Evolutionary conservation across 176 grass and related monocot species (phyloP).

Genomic region (Avena atlantica): DNA sequence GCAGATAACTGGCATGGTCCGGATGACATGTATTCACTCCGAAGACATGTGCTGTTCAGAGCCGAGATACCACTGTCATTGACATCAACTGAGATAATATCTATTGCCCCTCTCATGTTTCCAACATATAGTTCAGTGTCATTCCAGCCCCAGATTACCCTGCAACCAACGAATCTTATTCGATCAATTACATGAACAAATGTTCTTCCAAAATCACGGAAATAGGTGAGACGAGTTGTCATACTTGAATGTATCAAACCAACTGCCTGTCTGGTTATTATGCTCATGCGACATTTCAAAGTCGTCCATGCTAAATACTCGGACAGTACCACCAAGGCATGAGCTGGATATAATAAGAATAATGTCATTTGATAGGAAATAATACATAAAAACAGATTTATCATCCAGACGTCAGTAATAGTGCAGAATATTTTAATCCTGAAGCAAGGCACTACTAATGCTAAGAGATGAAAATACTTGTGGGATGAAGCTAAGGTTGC

Average conservation of each 20-base stretch:
- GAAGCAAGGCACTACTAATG: not conserved
- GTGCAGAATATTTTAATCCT: not conserved
- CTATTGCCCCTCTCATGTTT: constrained; percentile 53
- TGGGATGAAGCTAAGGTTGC: not conserved
- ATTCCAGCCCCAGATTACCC: constrained; percentile 81
- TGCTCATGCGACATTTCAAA: constrained; percentile 37
- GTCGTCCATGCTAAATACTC: constrained; percentile 46
- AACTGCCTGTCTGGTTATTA: constrained; percentile 52
- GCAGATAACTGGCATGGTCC: constrained; percentile 46
- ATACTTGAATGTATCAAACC: constrained; percentile 61
- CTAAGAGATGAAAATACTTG: not conserved
- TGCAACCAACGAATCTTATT: constrained; percentile 29
- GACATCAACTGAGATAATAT: constrained; percentile 53
- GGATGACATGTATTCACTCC: constrained; percentile 53
- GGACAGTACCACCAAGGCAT: constrained; percentile 52
- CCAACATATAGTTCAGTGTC: constrained; percentile 52
- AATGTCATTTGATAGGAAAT: not conserved
- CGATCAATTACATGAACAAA: not conserved
- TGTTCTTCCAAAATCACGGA: not conserved
- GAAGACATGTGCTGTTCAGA: constrained; percentile 11
- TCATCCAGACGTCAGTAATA: not conserved
- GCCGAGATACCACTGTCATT: constrained; percentile 11
- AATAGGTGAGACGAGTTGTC: not conserved
- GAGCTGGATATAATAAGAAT: constrained; percentile 44
- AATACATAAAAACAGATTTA: constrained; percentile 5